These are phyloP conservation scores for Xenoacremonium recifei DNA, from an alignment of 2,329 filamentous ascomycete species.

Conservation along the genomic window DNA sequence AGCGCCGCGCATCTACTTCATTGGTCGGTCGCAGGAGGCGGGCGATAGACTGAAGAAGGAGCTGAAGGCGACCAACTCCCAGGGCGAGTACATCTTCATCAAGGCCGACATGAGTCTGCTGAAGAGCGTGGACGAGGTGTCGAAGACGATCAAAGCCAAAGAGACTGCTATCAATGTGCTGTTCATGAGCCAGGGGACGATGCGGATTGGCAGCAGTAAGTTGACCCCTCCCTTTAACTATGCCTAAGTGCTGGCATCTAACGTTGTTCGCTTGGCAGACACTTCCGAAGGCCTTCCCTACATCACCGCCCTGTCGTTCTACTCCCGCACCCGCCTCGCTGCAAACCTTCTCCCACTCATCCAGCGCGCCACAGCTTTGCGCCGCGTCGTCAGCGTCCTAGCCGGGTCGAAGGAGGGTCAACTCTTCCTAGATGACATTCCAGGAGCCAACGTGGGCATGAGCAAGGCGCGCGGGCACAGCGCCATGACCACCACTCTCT, in stretches of 20 bases:
- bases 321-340: slow-evolving; percentile 57
- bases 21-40: slow-evolving; percentile 43
- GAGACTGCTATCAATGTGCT: slow-evolving; percentile 46
- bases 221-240: slow-evolving; percentile 2
- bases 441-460: slow-evolving; percentile 19
- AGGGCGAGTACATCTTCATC: slow-evolving; percentile 46
- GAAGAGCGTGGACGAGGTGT: slow-evolving; percentile 48
- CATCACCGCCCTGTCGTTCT: slow-evolving; percentile 51
- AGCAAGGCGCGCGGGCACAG: slow-evolving; percentile 20
- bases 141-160: slow-evolving; percentile 40
- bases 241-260: neutral
- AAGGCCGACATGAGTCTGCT: slow-evolving; percentile 49
- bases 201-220: slow-evolving; percentile 22
- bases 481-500: slow-evolving; percentile 22
- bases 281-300: slow-evolving; percentile 57
- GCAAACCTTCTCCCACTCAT: slow-evolving; percentile 57
- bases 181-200: slow-evolving; percentile 41
- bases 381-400: slow-evolving; percentile 26
- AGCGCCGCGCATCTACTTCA: slow-evolving; percentile 48
- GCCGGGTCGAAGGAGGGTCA: slow-evolving; percentile 19
- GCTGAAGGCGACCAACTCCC: slow-evolving; percentile 39
- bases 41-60: slow-evolving; percentile 39
- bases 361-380: slow-evolving; percentile 13
- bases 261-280: slow-evolving; percentile 34
- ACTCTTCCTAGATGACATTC: slow-evolving; percentile 22